These are phyloP conservation scores for Pseudopediastrum boryanum DNA, from an alignment of 139 green algal genomes.

Conservation along the genomic window DNA sequence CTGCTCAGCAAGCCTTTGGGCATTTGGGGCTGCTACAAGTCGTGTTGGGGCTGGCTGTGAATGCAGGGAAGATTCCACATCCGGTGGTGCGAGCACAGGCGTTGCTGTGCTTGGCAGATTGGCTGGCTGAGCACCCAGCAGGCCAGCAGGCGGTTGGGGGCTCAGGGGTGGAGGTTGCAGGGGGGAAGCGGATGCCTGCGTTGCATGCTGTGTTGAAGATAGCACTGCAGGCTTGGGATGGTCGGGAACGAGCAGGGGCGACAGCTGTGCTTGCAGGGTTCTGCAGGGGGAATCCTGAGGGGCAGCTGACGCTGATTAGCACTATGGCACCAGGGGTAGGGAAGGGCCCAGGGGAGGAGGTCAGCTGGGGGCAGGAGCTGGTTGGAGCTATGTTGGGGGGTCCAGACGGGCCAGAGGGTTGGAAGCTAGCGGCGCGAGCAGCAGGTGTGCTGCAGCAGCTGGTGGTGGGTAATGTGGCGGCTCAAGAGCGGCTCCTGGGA, in stretches of 20 bases:
- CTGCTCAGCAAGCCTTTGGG: constrained; percentile 57
- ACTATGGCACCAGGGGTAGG: constrained; percentile 5
- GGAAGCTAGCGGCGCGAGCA: constrained; percentile 3
- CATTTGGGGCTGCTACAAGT: constrained; percentile 41
- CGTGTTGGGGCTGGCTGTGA: constrained; percentile 43
- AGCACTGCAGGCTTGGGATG: constrained; percentile 35
- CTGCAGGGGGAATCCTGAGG: constrained; percentile 50
- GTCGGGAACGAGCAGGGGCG: constrained; percentile 41
- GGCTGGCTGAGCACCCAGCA: neutral
- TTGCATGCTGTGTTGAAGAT: constrained; percentile 25
- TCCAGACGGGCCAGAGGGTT: neutral
- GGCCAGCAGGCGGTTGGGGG: no score
- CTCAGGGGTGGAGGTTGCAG: no score
- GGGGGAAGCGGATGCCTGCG: neutral
- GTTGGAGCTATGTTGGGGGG: neutral
- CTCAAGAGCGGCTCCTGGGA: constrained; percentile 62
- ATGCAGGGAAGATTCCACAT: constrained; percentile 39
- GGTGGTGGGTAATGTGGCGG: constrained; percentile 73
- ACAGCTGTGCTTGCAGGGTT: constrained; percentile 48
- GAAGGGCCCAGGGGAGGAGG: neutral
- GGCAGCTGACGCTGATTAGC: constrained; percentile 45
- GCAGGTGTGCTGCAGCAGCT: constrained; percentile 52
- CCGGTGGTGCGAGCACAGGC: constrained; percentile 54
- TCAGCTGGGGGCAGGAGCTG: neutral
- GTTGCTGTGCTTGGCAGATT: neutral